Evolutionary conservation across 495 filamentous ascomycete genomes (phyloP), one percentile per base, ranked within the genome.

Genomic region (Neurospora sp.): DNA sequence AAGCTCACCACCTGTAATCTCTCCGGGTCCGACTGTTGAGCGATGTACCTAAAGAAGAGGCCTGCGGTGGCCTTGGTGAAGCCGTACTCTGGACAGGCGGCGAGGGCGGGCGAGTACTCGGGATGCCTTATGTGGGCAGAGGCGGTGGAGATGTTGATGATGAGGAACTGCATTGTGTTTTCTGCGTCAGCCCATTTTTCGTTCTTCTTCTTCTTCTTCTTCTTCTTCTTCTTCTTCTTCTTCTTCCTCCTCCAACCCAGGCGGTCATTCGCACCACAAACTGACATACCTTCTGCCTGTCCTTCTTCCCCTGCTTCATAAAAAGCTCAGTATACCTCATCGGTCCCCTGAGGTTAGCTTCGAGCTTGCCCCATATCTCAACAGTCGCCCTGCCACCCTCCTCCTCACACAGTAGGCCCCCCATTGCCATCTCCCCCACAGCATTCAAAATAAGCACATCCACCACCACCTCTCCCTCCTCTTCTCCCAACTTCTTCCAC

Each of bases 401-500:
- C 22, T 59, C 48, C 11, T 59, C 48, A 27, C 48, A 59, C 48
- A 59, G 27, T 31, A 31, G 11, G 10, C 20, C 11, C 4, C 48
- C 48, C 3, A 2, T 14, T 6, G 48, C 48, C 48, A 59, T 27
- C 10, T 59, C 20, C 48, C 48, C 48, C 4, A 78, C 79, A 6
- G 80, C 82, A 71, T 83, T 85, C 38, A 84, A 75, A 4, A 84
- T 77, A 0, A 85, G 73, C 12, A 84, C 83, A 41, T 85, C 82
- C 68, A 84, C 74, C 68, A 84, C 74, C 42, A 73, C 39, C 11
- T 78, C 74, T 39, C 78, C 79, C 4, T 80, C 74, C 14, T 61
- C 27, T 0, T 0, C 69, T 1, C 73, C 73, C 11, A 86, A 69
- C 1, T 59, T 69, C 0, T 69, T 53, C 84, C 84, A 86, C 16